Evolutionary conservation across 495 filamentous ascomycete genomes (phyloP), one percentile per base, ranked within the genome.

Genomic region (Trypethelium eluteriae): DNA sequence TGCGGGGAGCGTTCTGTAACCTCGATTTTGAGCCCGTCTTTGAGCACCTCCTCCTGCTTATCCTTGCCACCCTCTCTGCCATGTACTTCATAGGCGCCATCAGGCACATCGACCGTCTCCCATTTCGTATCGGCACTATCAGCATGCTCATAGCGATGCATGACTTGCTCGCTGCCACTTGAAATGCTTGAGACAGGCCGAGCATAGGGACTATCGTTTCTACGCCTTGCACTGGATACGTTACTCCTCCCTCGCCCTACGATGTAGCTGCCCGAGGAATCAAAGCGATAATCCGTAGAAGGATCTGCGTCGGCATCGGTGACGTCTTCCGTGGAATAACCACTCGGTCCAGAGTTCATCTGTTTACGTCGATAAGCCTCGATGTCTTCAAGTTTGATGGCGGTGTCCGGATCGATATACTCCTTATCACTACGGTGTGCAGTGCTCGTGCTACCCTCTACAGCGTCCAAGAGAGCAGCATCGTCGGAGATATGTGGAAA

Each of bases 361-460:
- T 36, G 53, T 7, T 32, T 18, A 36, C 62, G 69, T 12, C 65
- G 64, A 38, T 69, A 64, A 11, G 62, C 35, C 50, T 69, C 65
- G 47, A 77, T 73, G 34, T 76, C 74, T 10, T 75, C 75, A 12
- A 72, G 62, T 39, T 67, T 70, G 9, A 76, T 67, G 11, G 75
- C 72, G 11, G 70, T 66, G 10, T 62, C 66, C 2, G 74, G 75
- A 53, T 77, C 73, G 46, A 76, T 76, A 64, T 79, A 76, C 63
- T 76, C 72, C 66, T 73, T 75, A 39, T 75, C 76, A 14, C 70
- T 67, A 14, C 72, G 69, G 65, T 73, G 73, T 5, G 53, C 53
- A 25, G 70, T 70, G 7, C 73, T 71, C 0, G 72, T 50, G 63
- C 70, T 74, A 3, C 68, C 66, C 7, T 64, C 18, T 10, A 36